phyloP scores from a whole-genome alignment of 2,329 filamentous ascomycete genomes.

The Mycocentrospora acerina region DNA sequence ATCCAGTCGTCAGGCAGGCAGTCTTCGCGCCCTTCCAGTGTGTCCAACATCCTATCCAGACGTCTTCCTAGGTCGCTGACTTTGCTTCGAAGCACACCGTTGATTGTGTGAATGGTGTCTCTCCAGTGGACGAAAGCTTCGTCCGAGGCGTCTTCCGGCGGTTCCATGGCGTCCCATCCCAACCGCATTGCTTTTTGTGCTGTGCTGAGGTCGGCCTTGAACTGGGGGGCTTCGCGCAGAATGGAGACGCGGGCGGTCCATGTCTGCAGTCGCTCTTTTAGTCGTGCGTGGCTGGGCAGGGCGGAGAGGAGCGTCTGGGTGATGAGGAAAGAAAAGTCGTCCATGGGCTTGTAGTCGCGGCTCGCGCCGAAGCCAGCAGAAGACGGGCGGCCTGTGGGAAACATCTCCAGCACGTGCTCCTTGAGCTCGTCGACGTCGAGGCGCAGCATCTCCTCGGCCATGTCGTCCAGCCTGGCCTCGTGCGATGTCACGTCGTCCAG shows the following conservation, averaged over 20 bases:
- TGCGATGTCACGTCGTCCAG: constrained; percentile 65
- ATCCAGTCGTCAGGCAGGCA: constrained; percentile 86
- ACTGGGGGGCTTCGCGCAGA: constrained; percentile 69
- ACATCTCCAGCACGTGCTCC: constrained; percentile 77
- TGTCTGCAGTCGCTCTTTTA: constrained; percentile 70
- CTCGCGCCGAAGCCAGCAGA: constrained; percentile 41
- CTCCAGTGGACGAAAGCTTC: constrained; percentile 36
- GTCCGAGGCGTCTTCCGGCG: constrained; percentile 34
- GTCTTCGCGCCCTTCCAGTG: constrained; percentile 79
- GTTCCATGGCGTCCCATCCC: constrained; percentile 65
- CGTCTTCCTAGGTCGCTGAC: constrained; percentile 69
- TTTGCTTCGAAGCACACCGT: constrained; percentile 64
- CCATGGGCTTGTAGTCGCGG: constrained; percentile 67
- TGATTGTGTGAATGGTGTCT: constrained; percentile 55
- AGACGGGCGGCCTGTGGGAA: constrained; percentile 56
- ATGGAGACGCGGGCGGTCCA: constrained; percentile 80
- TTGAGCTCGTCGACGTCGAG: constrained; percentile 87
- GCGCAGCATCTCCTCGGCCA: constrained; percentile 67
- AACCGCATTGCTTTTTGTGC: constrained; percentile 65
- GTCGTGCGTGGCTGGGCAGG: constrained; percentile 74
- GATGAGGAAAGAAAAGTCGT: constrained; percentile 86
- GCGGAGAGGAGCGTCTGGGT: constrained; percentile 90
- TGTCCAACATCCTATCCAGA: constrained; percentile 84
- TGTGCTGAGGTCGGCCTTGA: constrained; percentile 65
- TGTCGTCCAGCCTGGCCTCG: constrained; percentile 72